phyloP scores from a whole-genome alignment of 495 filamentous ascomycete genomes.

The Cladorrhinum samala region DNA sequence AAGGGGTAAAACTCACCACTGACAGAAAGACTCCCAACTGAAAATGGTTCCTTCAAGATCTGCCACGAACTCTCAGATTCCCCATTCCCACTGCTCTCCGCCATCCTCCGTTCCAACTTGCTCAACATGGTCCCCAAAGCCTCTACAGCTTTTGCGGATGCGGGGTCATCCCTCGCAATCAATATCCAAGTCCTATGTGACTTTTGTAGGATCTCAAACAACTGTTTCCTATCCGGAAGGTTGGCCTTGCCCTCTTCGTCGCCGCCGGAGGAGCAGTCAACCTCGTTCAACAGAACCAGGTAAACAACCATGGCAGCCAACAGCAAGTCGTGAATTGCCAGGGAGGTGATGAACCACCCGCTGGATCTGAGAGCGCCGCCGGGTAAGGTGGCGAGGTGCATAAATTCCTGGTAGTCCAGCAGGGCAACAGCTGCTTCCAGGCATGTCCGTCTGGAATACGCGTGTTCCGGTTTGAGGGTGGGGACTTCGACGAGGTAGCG shows the following conservation, averaged over 20 bases:
- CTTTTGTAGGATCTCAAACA: constrained; percentile 21
- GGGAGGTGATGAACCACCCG: constrained; percentile 39
- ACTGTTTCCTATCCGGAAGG: constrained; percentile 21
- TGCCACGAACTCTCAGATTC: background rate
- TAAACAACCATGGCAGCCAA: constrained; percentile 43
- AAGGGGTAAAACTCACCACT: background rate
- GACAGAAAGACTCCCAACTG: background rate
- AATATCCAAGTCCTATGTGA: constrained; percentile 29
- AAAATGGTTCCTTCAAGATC: background rate
- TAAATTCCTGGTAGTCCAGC: constrained; percentile 40
- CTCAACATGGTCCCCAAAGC: background rate
- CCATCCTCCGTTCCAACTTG: background rate
- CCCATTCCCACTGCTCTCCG: background rate
- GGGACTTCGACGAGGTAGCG: constrained; percentile 56
- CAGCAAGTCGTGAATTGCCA: constrained; percentile 43
- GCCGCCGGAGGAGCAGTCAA: constrained; percentile 20
- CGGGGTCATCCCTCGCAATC: background rate
- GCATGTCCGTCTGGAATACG: constrained; percentile 61
- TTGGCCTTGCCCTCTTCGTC: constrained; percentile 11
- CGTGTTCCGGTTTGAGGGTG: constrained; percentile 52
- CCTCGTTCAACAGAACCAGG: constrained; percentile 32
- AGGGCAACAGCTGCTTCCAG: constrained; percentile 62
- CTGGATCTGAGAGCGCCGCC: constrained; percentile 32
- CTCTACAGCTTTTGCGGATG: background rate
- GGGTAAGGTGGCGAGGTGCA: constrained; percentile 33